Evolutionary conservation across 2,329 filamentous ascomycete species (phyloP), one percentile per base, ranked within the genome.

Genomic region (Paraconiothyrium sp.): DNA sequence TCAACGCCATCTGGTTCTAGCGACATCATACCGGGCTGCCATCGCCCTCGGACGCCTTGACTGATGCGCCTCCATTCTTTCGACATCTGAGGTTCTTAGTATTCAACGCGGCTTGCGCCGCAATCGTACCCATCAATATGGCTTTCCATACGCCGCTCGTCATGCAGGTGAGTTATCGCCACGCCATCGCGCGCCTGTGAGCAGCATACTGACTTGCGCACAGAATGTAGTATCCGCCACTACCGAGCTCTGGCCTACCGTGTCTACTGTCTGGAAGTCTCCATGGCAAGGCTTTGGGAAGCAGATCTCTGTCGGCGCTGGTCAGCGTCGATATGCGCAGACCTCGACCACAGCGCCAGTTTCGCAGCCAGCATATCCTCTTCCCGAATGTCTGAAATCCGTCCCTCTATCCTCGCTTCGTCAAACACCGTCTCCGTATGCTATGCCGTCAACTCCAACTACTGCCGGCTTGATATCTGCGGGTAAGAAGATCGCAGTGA

Each of bases 61-160:
- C 63, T 67, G 64, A 63, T 63, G 69, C 64, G 60, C 67, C 51
- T 59, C 63, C 64, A 61, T 67, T 64, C 57, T 68, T 70, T 59
- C 51, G 54, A 39, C 47, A 49, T 60, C 52, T 57, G 58, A 67
- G 62, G 67, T 68, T 62, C 57, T 48, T 60, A 58, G 44, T 22
- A 46, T 52, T 32, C 61, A 54, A 49, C 56, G 76, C 75, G 75
- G 76, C 74, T 59, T 60, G 63, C 67, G 74, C 76, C 76, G 76
- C 75, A 60, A 39, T 55, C 24, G 57, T 34, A 57, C 27, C 58
- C 32, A 41, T 63, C 69, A 80, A 62, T 72, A 86, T 85, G 84
- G 83, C 84, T 73, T 84, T 85, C 70, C 82, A 84, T 74, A 77
- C 80, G 68, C 79, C 83, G 66, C 74, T 82, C 68, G 78, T 78